Conservation (phyloP, 1,139 yeast species). For the Blastobotrys capitulatus region DNA sequence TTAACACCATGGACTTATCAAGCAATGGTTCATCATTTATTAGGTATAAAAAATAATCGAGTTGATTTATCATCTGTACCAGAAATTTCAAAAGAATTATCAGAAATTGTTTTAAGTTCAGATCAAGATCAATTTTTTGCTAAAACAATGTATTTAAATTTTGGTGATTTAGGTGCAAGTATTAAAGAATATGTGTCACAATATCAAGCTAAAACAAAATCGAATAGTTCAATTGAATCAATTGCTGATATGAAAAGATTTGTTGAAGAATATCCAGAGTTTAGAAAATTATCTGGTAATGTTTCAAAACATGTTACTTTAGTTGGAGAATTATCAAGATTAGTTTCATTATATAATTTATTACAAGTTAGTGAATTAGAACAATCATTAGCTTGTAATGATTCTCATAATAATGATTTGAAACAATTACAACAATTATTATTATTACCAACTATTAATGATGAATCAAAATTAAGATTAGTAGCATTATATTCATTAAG, state of each 20-base stretch:
- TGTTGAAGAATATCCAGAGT: slow-evolving; percentile 90
- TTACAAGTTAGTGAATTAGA: slow-evolving; percentile 90
- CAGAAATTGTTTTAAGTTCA: slow-evolving; percentile 56
- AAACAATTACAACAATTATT: slow-evolving; percentile 44
- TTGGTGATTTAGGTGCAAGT: slow-evolving; percentile 89
- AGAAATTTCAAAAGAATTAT: slow-evolving; percentile 43
- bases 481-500: slow-evolving; percentile 69
- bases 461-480: slow-evolving; percentile 49
- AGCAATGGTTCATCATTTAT: slow-evolving; percentile 91
- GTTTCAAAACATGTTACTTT: slow-evolving; percentile 92
- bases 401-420: slow-evolving; percentile 47
- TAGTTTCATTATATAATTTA: slow-evolving; percentile 54
- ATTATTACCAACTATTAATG: slow-evolving; percentile 27
- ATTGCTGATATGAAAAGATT: slow-evolving; percentile 85
- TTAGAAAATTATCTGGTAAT: slow-evolving; percentile 77
- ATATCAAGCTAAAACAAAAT: slow-evolving; percentile 75
- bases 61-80: slow-evolving; percentile 54
- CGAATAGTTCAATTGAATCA: slow-evolving; percentile 63
- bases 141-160: slow-evolving; percentile 80
- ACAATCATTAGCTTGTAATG: slow-evolving; percentile 73
- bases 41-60: slow-evolving; percentile 76
- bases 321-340: slow-evolving; percentile 73
- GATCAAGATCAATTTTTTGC: slow-evolving; percentile 71
- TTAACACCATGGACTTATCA: slow-evolving; percentile 97
- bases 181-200: slow-evolving; percentile 81